Evolutionary conservation across 1,284 basidiomycete species (phyloP).

Genomic region (Peniophora sp.): DNA sequence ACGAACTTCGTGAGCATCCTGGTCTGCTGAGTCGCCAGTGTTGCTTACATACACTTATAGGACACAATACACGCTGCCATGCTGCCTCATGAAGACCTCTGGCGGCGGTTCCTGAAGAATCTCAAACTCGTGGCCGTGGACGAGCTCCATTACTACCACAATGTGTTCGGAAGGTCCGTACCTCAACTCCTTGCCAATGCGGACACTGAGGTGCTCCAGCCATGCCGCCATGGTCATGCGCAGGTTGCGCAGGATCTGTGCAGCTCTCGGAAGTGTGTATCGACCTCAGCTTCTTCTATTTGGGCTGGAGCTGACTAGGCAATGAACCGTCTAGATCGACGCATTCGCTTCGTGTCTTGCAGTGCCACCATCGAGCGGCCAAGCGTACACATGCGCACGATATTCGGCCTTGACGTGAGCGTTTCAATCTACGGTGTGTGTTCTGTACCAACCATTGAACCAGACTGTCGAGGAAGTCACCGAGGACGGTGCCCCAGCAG

Average conservation of each 20-base stretch:
- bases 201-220: conserved; percentile 25
- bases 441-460: neutral
- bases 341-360: conserved; percentile 74
- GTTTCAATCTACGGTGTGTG: neutral
- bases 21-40: neutral
- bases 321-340: conserved; percentile 46
- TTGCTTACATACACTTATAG: conserved; percentile 27
- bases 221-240: conserved; percentile 78
- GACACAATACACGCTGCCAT: conserved; percentile 87
- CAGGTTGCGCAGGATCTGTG: conserved; percentile 72
- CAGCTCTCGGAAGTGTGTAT: conserved; percentile 75
- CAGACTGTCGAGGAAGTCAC: conserved; percentile 63
- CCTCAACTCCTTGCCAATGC: neutral
- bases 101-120: conserved; percentile 70
- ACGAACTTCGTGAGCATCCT: conserved; percentile 61
- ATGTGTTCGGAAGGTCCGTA: conserved; percentile 60
- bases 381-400: conserved; percentile 62
- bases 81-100: conserved; percentile 77
- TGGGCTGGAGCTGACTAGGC: conserved; percentile 1
- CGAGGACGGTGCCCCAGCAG: conserved; percentile 81
- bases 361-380: conserved; percentile 86
- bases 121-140: conserved; percentile 80
- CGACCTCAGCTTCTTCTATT: neutral
- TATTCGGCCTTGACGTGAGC: conserved; percentile 60
- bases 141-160: conserved; percentile 77